phyloP scores from a whole-genome alignment of 1,284 basidiomycete species.

The Papiliotrema laurentii region DNA sequence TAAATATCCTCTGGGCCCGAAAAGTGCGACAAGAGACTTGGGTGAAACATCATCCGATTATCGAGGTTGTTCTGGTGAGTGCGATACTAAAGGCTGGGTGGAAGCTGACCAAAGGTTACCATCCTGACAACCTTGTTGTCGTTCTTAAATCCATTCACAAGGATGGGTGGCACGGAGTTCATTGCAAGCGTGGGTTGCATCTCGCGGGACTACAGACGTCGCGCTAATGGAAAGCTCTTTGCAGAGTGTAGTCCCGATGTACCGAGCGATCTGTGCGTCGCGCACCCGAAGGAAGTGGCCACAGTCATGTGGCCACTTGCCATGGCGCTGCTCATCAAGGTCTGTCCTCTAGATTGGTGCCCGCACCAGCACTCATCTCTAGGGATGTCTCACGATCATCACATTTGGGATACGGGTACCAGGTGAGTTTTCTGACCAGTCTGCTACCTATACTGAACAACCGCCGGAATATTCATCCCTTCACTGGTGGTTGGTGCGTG shows the following conservation, averaged over 20 bases:
- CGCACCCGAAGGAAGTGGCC: conserved; percentile 60
- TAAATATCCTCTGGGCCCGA: conserved; percentile 85
- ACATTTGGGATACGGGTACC: conserved; percentile 94
- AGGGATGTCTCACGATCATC: conserved; percentile 74
- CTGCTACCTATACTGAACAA: neutral
- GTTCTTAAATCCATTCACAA: conserved; percentile 84
- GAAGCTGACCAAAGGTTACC: conserved; percentile 58
- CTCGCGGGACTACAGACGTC: neutral
- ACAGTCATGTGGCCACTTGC: conserved; percentile 65
- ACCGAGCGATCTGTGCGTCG: conserved; percentile 68
- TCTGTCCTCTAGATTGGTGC: too few relatives aligned
- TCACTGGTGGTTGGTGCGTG: conserved; percentile 96
- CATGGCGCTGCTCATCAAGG: conserved; percentile 74
- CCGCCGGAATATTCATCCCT: conserved; percentile 93
- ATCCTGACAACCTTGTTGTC: conserved; percentile 68
- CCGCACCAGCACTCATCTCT: too few relatives aligned
- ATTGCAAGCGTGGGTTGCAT: conserved; percentile 52
- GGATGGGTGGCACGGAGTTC: conserved; percentile 92
- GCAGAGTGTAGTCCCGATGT: conserved; percentile 68
- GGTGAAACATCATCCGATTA: conserved; percentile 71
- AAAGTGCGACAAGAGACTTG: conserved; percentile 75
- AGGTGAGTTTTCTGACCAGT: conserved; percentile 18
- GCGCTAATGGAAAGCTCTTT: conserved; percentile 55
- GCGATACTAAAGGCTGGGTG: neutral
- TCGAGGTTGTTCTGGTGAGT: conserved; percentile 77